phyloP scores from a whole-genome alignment of 2,329 filamentous ascomycete genomes.

The Colletotrichum liriopes region DNA sequence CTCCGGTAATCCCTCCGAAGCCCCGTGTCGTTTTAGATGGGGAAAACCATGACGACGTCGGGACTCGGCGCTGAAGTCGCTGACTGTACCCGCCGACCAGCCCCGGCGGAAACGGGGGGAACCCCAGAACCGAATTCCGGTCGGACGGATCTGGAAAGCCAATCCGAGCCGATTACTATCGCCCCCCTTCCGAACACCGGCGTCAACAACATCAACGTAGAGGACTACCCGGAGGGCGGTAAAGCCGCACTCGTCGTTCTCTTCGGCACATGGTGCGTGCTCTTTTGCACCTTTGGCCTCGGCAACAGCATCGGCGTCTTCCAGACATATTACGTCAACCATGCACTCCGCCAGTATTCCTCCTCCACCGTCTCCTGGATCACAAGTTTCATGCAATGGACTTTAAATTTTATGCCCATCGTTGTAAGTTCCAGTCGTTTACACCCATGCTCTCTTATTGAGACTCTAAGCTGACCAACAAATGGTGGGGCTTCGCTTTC shows the following conservation, averaged over 20 bases:
- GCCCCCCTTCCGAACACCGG: neutral
- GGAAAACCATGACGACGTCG: neutral
- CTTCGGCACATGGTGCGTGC: constrained; percentile 59
- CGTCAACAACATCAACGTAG: constrained; percentile 50
- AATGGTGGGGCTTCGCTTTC: constrained; percentile 66
- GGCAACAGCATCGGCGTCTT: constrained; percentile 68
- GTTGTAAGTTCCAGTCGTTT: constrained; percentile 48
- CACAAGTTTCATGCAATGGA: constrained; percentile 64
- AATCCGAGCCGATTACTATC: constrained; percentile 10
- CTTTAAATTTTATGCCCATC: constrained; percentile 63
- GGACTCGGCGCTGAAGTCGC: neutral
- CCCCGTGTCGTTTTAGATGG: constrained; percentile 7
- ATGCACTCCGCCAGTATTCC: constrained; percentile 63
- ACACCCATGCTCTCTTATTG: no score
- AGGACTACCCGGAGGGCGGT: constrained; percentile 70
- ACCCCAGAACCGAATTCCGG: neutral
- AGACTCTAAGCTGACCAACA: neutral
- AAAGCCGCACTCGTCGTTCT: constrained; percentile 71
- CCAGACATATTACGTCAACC: constrained; percentile 70
- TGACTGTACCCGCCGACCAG: neutral
- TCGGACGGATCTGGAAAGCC: constrained; percentile 34
- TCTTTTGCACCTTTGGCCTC: constrained; percentile 62
- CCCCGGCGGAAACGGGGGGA: neutral
- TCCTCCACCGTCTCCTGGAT: constrained; percentile 73
- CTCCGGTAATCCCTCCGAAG: neutral